Base-by-base conservation (phyloP, 164 flowering plant species). In the Euptelea pleiosperma region DNA sequence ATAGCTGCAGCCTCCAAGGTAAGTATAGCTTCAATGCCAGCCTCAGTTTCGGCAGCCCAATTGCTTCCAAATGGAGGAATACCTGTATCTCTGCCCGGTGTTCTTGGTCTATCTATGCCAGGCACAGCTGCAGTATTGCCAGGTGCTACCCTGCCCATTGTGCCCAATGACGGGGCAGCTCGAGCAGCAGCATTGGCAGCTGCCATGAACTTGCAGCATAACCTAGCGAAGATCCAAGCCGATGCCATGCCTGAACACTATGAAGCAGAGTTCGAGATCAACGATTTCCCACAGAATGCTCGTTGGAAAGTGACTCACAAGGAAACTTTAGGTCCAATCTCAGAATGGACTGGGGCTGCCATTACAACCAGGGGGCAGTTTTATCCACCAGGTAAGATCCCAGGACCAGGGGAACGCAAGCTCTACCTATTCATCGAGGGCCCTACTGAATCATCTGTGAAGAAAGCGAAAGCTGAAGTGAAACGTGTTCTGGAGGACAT, bases 221-320 rank as follows among this genome's bases (percentile, higher is more conserved):
- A 87, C 73, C 60, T 93, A 22, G 89, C 86, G 3, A 86, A 78
- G 75, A 81, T 93, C 49, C 94, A 86, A 63, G 85, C 88, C 29
- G 87, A 84, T 74, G 90, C 94, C n/a, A 65, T 89, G 86, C 89
- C 92, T 31, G 98, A 89, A 65, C 97, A 93, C 64, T 93, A 87
- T 68, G 96, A 82, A 69, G 98, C 98, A 9, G 98, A 92, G 73
- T 62, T 93, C 55, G 97, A 93, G 72, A 93, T 89, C 22, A 92
- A 89, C 56, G 97, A 93, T 60, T 93, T 90, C 61, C 98, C 97
- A 3, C 98, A 93, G 73, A 89, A 90, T 81, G 97, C 97, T 65
- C 79, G 97, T n/a, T 90, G 98, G 98, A 93, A 85, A 75, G 97
- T 90, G 28, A 93, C 97, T 39, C 97, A 90, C 79, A 93, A 93